These are phyloP conservation scores for Colletotrichum destructivum DNA, from an alignment of 2,329 filamentous ascomycete genomes.

Conservation along the genomic window DNA sequence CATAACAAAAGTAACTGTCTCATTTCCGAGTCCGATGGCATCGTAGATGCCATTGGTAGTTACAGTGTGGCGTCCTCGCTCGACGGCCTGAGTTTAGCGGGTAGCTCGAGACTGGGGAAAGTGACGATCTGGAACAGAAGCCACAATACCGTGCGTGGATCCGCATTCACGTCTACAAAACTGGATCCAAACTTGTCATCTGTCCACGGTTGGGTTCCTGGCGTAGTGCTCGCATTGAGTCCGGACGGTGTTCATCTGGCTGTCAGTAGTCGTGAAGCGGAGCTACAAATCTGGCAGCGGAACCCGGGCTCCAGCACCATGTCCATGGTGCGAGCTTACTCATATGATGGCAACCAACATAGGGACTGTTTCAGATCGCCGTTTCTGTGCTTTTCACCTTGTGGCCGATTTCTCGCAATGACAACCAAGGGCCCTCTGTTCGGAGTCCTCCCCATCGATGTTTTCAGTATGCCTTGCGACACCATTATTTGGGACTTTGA, in stretches of 20 bases:
- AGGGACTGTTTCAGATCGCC: not conserved
- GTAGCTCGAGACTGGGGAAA: not conserved
- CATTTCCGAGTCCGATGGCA: not conserved
- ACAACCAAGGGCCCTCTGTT: not conserved
- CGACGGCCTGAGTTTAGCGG: not conserved
- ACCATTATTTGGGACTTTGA: not conserved
- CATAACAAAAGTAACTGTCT: not conserved
- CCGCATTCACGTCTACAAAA: not conserved
- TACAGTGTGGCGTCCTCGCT: not conserved
- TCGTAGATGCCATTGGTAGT: not conserved
- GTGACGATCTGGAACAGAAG: not conserved
- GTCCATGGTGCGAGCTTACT: not conserved
- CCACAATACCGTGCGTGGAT: not conserved
- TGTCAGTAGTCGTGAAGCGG: not conserved
- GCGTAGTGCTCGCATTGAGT: not conserved
- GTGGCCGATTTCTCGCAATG: not conserved
- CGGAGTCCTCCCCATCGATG: not conserved
- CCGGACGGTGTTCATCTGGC: not conserved
- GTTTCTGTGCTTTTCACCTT: not conserved
- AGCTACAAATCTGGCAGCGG: not conserved
- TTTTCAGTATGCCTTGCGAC: not conserved
- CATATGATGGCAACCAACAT: not conserved
- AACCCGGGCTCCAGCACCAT: not conserved
- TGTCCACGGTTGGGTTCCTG: not conserved
- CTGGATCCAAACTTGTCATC: not conserved